Evolutionary conservation across 2,329 filamentous ascomycete species (phyloP), one percentile per base, ranked within the genome.

Genomic region (Cladosporium sp.): DNA sequence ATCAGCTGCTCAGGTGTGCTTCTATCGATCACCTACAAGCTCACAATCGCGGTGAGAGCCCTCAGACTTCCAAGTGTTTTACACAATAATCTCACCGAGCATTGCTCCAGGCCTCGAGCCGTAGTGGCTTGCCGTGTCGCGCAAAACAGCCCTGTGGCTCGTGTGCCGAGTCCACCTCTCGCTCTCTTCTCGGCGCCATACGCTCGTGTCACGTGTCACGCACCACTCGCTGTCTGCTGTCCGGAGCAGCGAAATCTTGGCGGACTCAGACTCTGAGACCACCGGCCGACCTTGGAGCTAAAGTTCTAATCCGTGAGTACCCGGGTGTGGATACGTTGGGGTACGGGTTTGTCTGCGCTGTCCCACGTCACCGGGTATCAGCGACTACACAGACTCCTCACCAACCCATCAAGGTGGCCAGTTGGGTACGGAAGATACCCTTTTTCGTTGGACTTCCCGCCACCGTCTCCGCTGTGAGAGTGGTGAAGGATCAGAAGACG

Each of bases 91-190:
- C 49, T 51, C 49, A 39, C 49, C 49, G 36, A 47, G 43, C 43
- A 47, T 38, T 37, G 7, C 40, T 25, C 40, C 40, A 14, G n/a
- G 17, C 12, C 38, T 19, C 51, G 28, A 43, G 37, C 51, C 51
- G 51, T 38, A 15, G 17, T 36, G 25, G 34, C 39, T 34, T 43
- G 54, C 54, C 54, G 54, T 25, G 42, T 25, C 30, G 54, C 42
- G 42, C 42, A 56, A 56, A 40, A 49, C 42, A 56, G 54, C 42
- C 54, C 17, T 49, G 54, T 49, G 54, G 54, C 54, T 56, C 54
- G 54, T 56, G 54, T 56, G 42, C 42, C 12, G 38, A 19, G 30
- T 38, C 52, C 51, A 56, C 34, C 54, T 56, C 54, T 56, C 54
- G 54, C 54, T 49, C 54, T 49, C 54, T 56, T 49, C 54, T 56